These are phyloP conservation scores for Aspergillus funiculosus DNA, from an alignment of 495 filamentous ascomycete species.

Conservation along the genomic window DNA sequence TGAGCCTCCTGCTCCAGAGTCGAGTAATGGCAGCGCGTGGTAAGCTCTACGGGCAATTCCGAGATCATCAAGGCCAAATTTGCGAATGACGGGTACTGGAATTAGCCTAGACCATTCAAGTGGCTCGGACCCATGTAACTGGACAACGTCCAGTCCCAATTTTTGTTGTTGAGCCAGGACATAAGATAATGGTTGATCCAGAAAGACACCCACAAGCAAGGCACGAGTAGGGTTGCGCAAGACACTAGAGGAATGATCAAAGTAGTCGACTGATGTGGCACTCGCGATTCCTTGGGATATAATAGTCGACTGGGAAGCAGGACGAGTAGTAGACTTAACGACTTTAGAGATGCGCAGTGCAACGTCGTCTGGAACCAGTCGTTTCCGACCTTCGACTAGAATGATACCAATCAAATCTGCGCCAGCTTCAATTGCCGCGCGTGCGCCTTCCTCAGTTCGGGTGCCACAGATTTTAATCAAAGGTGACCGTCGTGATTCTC, in stretches of 20 bases:
- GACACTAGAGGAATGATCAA: slow-evolving; percentile 50
- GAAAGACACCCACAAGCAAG: slow-evolving; percentile 89
- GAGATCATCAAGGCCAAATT: slow-evolving; percentile 66
- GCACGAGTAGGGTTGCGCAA: slow-evolving; percentile 56
- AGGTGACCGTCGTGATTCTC: slow-evolving; percentile 29
- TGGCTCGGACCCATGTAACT: slow-evolving; percentile 87
- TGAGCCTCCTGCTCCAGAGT: slow-evolving; percentile 77
- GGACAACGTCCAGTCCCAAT: slow-evolving; percentile 81
- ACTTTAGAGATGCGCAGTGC: slow-evolving; percentile 74
- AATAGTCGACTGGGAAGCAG: slow-evolving; percentile 35
- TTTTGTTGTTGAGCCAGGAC: slow-evolving; percentile 67
- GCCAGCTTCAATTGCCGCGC: slow-evolving; percentile 75
- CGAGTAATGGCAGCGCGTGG: slow-evolving; percentile 76
- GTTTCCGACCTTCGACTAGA: slow-evolving; percentile 71
- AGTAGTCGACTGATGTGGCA: slow-evolving; percentile 52
- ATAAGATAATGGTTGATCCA: slow-evolving; percentile 78
- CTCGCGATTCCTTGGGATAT: slow-evolving; percentile 19
- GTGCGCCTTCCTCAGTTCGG: slow-evolving; percentile 71
- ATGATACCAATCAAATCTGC: slow-evolving; percentile 94
- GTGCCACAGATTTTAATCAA: slow-evolving; percentile 98
- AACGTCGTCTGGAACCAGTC: slow-evolving; percentile 68
- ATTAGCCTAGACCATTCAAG: slow-evolving; percentile 84
- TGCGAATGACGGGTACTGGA: slow-evolving; percentile 82
- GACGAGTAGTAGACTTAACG: slow-evolving; percentile 57
- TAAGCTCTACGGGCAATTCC: slow-evolving; percentile 70